A percentile compares a stretch with the other conserved stretches of the same genome.
Conservation (phyloP, 2,329 filamentous ascomycete species). For the Botrytis galanthina region DNA sequence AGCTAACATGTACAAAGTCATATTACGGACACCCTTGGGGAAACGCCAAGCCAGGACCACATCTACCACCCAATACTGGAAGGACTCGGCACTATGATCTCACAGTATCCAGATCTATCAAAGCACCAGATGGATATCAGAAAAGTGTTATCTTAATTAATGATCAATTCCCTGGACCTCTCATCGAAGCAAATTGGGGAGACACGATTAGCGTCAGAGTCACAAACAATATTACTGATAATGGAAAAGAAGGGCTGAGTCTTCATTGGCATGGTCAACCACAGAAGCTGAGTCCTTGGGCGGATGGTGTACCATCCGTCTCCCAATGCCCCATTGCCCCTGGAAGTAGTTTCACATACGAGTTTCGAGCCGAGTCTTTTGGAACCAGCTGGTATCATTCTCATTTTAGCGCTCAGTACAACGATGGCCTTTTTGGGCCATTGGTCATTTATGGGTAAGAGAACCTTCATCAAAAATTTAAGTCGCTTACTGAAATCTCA, state of each 20-base stretch:
- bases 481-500: background rate
- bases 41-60: conserved; percentile 37
- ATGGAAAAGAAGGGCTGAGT: conserved; percentile 37
- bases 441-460: conserved; percentile 53
- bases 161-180: conserved; percentile 37
- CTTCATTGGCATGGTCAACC: conserved; percentile 49
- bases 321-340: conserved; percentile 64
- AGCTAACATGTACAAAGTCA: background rate
- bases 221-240: conserved; percentile 60
- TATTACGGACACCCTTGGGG: conserved; percentile 54
- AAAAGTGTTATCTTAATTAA: conserved; percentile 52
- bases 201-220: conserved; percentile 58
- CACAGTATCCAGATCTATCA: conserved; percentile 33
- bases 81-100: conserved; percentile 40
- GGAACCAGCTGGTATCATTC: conserved; percentile 60
- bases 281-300: conserved; percentile 39
- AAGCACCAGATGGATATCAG: conserved; percentile 41
- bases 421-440: conserved; percentile 55
- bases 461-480: too few species aligned
- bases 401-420: conserved; percentile 50
- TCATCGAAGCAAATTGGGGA: conserved; percentile 38
- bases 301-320: conserved; percentile 45
- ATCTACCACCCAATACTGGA: conserved; percentile 39
- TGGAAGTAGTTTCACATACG: conserved; percentile 33
- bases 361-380: conserved; percentile 37